Evolutionary conservation across 805 yeast genomes (phyloP), one percentile per base, ranked within the genome.

Genomic region (Deakozyma indianensis): DNA sequence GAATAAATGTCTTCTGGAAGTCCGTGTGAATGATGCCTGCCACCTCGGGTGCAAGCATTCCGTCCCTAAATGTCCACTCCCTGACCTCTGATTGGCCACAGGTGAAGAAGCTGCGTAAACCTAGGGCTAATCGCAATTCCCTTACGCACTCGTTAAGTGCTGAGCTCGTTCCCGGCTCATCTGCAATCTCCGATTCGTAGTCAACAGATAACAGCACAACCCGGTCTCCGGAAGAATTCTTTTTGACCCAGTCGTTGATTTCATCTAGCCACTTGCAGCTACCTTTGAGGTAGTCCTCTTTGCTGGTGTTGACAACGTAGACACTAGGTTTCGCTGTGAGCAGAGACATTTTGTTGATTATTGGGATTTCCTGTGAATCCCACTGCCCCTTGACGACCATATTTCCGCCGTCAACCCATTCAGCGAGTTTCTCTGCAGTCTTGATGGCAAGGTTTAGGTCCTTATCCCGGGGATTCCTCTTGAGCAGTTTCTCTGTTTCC

Each of bases 11-110:
- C 55, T 79, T 75, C 64, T 81, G 79, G 46, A 86, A 65, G 60
- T 86, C 96, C 4, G 85, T 81, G 60, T 87, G 96, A 48, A 87
- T 87, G 27, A 81, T 80, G 21, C 88, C 94, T 0, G 96, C 96
- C 2, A 94, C 95, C 50, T 83, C 83, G 32, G 90, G 88, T 1
- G 94, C 95, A 29, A 76, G 73, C 16, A 82, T 73, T 24, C 86
- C 84, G 45, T 70, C 69, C 58, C 88, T 72, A 45, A 87, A 70
- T 16, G 87, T 82, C 96, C 96, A 87, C 61, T 87, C 94, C 56
- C 90, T 69, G 7, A 83, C 88, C 63, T 87, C 95, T 44, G 71
- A 69, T 22, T 79, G 78, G 23, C 96, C 96, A 58, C 94, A 83
- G 0, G 96, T 87, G 65, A 81, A 87, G 62, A 75, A 87, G 35